These are phyloP conservation scores for Didymella sp. DNA, from an alignment of 2,329 filamentous ascomycete species.

Conservation along the genomic window DNA sequence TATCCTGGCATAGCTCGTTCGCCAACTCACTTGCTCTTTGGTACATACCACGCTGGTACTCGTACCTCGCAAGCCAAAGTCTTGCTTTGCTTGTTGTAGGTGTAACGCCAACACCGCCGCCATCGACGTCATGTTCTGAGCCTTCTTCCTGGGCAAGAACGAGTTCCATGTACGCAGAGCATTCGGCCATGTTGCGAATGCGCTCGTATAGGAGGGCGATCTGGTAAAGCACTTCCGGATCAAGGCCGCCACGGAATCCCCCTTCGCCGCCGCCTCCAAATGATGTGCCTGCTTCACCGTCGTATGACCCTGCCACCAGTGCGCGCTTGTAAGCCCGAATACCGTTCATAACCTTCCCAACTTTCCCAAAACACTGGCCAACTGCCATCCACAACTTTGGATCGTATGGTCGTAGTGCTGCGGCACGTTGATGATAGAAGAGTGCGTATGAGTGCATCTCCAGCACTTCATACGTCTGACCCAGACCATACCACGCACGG, in stretches of 20 bases:
- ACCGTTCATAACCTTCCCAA: conserved; percentile 84
- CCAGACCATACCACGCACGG: conserved; percentile 95
- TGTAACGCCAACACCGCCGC: conserved; percentile 77
- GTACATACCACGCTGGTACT: conserved; percentile 78
- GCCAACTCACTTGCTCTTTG: conserved; percentile 79
- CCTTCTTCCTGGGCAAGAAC: conserved; percentile 92
- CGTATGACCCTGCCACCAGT: conserved; percentile 84
- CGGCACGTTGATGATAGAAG: conserved; percentile 97
- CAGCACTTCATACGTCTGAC: conserved; percentile 95
- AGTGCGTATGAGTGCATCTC: conserved; percentile 98
- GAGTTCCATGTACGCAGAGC: conserved; percentile 93
- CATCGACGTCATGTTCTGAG: conserved; percentile 52
- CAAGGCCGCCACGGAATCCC: conserved; percentile 64
- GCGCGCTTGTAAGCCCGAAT: conserved; percentile 96
- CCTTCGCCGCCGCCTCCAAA: conserved; percentile 57
- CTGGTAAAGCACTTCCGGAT: conserved; percentile 88
- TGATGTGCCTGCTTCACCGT: conserved; percentile 62
- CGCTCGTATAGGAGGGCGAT: conserved; percentile 90
- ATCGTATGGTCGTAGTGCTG: conserved; percentile 91
- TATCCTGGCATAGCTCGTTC: conserved; percentile 92
- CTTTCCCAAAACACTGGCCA: conserved; percentile 87
- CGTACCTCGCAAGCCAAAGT: conserved; percentile 88
- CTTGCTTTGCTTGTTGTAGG: conserved; percentile 89
- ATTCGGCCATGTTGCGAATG: conserved; percentile 77
- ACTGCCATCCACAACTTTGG: conserved; percentile 99